Conservation (phyloP, 371 early-diverging fungal species). For the Rhizopus sp. region DNA sequence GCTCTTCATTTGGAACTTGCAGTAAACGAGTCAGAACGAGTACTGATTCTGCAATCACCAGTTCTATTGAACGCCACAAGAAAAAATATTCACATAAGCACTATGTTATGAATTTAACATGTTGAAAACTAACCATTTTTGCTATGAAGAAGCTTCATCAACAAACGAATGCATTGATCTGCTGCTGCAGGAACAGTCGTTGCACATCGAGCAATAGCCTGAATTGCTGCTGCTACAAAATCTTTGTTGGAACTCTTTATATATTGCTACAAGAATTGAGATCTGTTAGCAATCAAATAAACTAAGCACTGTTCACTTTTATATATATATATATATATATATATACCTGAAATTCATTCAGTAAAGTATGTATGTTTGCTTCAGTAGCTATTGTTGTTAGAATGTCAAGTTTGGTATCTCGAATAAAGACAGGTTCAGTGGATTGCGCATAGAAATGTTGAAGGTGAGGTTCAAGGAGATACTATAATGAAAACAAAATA, state of each 20-base stretch:
- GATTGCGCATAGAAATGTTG: constrained; percentile 83
- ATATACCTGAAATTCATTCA: constrained; percentile 51
- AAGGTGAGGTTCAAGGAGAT: constrained; percentile 70
- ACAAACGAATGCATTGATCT: constrained; percentile 60
- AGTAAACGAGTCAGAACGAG: constrained; percentile 75
- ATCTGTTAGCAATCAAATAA: background rate
- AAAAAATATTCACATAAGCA: background rate
- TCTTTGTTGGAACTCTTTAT: constrained; percentile 71
- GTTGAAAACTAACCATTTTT: constrained; percentile 60
- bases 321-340: too few relatives aligned
- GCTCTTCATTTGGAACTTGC: constrained; percentile 57
- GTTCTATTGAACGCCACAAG: constrained; percentile 53
- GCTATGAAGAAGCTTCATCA: constrained; percentile 69
- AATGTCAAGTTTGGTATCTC: constrained; percentile 85
- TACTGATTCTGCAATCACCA: constrained; percentile 79
- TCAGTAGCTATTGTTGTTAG: constrained; percentile 70
- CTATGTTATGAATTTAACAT: background rate
- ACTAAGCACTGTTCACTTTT: too few relatives aligned
- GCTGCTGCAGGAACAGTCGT: constrained; percentile 62
- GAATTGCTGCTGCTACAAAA: constrained; percentile 71
- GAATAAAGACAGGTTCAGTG: constrained; percentile 76
- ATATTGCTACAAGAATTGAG: constrained; percentile 57
- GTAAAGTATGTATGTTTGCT: constrained; percentile 56
- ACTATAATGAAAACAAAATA: constrained; percentile 31
- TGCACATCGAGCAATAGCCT: constrained; percentile 74